Percentiles rank a stretch among this genome's conserved stretches.
Evolutionary conservation across 345 rosid species (phyloP).

Genomic region (Lepidium africanum): DNA sequence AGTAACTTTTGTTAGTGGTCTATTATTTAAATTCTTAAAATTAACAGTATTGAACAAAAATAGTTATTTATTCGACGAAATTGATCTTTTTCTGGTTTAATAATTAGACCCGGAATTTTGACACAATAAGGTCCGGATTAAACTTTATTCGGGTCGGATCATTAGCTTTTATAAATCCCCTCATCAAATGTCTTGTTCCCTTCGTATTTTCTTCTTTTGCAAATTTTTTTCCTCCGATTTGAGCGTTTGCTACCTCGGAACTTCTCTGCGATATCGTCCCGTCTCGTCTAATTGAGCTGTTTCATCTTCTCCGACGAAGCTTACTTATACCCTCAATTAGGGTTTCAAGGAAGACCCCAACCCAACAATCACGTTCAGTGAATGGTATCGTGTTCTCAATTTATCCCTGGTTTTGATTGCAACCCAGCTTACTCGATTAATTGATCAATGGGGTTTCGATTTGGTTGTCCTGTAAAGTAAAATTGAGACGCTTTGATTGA

Average conservation of each 20-base stretch:
- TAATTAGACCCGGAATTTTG: neutral
- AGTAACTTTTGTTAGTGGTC: too few relatives aligned
- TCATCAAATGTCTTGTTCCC: slow-evolving; percentile 3
- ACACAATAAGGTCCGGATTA: too few relatives aligned
- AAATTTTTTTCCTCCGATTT: neutral
- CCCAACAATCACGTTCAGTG: neutral
- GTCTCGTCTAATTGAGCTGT: slow-evolving; percentile 1
- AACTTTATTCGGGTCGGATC: slow-evolving; percentile 20
- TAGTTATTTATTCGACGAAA: neutral
- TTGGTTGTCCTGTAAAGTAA: neutral
- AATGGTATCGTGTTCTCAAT: slow-evolving; percentile 11
- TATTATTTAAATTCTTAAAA: too few relatives aligned
- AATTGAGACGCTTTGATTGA: neutral
- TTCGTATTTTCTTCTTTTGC: neutral
- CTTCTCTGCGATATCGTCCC: slow-evolving; percentile 2
- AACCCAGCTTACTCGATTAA: slow-evolving; percentile 7
- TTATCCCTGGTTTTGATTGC: neutral
- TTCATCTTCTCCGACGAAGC: slow-evolving; percentile 7
- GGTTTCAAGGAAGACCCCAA: slow-evolving; percentile 4
- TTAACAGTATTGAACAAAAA: too few relatives aligned
- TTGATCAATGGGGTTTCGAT: slow-evolving; percentile 9
- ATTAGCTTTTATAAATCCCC: slow-evolving; percentile 10
- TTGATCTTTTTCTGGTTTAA: neutral
- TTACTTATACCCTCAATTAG: neutral
- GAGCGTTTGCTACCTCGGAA: neutral